A percentile compares a stretch with the other conserved stretches of the same genome.
Evolutionary conservation across 108 stramenopile species (phyloP).

Genomic region (Chaetoceros tenuissimus): DNA sequence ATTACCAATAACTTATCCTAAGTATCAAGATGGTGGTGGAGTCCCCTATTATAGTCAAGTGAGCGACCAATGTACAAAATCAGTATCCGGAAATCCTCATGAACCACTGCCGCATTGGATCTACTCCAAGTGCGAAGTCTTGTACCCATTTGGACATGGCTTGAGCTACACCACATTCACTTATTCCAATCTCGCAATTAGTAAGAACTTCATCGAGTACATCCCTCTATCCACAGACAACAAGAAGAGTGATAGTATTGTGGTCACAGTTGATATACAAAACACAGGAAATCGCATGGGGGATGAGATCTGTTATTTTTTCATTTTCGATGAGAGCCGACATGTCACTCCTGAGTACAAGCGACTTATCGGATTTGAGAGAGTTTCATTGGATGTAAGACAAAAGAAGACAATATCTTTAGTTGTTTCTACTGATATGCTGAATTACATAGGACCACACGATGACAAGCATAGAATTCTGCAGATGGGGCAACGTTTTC

Average conservation of each 20-base stretch:
- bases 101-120: conserved; percentile 38
- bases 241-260: conserved; percentile 1
- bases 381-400: conserved; percentile 27
- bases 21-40: conserved; percentile 44
- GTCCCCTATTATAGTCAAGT: conserved; percentile 43
- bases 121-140: conserved; percentile 41
- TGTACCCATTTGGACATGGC: conserved; percentile 66
- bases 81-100: conserved; percentile 12
- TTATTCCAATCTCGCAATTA: conserved; percentile 16
- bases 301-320: conserved; percentile 28
- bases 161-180: conserved; percentile 40
- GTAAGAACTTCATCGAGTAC: conserved; percentile 11
- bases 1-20: conserved; percentile 55
- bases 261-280: conserved; percentile 20
- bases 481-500: conserved; percentile 26
- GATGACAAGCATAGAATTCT: conserved; percentile 46
- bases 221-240: background rate
- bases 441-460: conserved; percentile 46
- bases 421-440: conserved; percentile 11
- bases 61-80: conserved; percentile 40
- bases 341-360: conserved; percentile 56
- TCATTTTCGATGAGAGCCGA: conserved; percentile 50
- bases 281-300: conserved; percentile 35
- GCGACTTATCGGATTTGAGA: conserved; percentile 39
- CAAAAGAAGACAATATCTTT: conserved; percentile 18